phyloP scores from a whole-genome alignment of 257 asterid genomes.

The Forsythia suspensa region DNA sequence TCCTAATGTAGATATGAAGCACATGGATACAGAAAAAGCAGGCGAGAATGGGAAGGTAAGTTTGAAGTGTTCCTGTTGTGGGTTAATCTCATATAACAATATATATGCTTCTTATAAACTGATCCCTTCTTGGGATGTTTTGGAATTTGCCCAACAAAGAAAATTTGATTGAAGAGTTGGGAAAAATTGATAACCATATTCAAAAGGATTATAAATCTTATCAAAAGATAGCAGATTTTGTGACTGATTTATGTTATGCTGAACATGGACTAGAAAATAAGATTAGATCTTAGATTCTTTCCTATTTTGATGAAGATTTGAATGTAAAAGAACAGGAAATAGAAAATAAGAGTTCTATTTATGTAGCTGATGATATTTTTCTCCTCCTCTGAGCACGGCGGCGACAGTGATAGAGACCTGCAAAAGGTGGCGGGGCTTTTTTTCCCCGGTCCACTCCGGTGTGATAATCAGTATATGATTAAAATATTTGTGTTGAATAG shows the following conservation, averaged over 20 bases:
- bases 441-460: no score
- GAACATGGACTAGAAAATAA: conserved; percentile 16
- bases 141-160: conserved; percentile 41
- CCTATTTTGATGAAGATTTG: conserved; percentile 19
- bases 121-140: conserved; percentile 68
- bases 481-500: no score
- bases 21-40: no score
- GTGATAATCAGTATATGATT: no score
- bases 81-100: conserved; percentile 34
- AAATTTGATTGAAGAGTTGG: conserved; percentile 25
- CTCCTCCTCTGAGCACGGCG: no score
- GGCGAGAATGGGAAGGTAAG: no score
- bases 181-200: background rate
- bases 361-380: no score
- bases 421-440: no score
- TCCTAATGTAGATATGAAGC: no score
- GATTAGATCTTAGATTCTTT: conserved; percentile 24
- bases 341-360: conserved; percentile 17
- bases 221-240: conserved; percentile 17
- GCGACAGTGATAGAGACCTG: no score
- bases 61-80: conserved; percentile 79
- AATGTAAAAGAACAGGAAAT: conserved; percentile 7
- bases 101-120: conserved; percentile 41
- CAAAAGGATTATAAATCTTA: background rate
- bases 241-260: conserved; percentile 14